Conservation (phyloP, 768 basidiomycete genomes). For the Mycena alexandri region DNA sequence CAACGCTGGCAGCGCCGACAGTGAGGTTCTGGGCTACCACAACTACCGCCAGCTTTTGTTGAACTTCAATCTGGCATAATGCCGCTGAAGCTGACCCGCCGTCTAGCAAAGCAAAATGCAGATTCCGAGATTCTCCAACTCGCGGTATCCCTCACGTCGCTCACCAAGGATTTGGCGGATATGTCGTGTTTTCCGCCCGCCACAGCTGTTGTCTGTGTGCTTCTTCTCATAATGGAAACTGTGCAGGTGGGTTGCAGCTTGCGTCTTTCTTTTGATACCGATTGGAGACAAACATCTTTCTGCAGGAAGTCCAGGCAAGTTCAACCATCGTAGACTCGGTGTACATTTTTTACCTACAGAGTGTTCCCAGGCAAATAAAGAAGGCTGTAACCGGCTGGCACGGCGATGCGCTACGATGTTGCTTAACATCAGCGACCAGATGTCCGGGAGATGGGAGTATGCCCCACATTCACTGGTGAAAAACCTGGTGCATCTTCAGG, state of each 20-base stretch:
- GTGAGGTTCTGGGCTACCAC: too few relatives aligned
- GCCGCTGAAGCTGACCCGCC: constrained; percentile 22
- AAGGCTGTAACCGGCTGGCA: constrained; percentile 54
- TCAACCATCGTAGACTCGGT: not conserved
- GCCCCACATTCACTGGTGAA: constrained; percentile 55
- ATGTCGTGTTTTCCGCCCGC: constrained; percentile 57
- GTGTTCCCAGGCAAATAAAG: constrained; percentile 53
- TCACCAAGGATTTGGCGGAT: constrained; percentile 39
- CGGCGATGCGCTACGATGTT: constrained; percentile 57
- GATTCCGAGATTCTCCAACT: constrained; percentile 17
- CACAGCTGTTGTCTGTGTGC: constrained; percentile 52
- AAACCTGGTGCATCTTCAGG: constrained; percentile 56
- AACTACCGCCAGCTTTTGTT: too few relatives aligned
- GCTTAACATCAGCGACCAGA: constrained; percentile 58
- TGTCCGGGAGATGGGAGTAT: constrained; percentile 58
- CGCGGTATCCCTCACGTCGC: constrained; percentile 21
- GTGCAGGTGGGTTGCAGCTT: constrained; percentile 51
- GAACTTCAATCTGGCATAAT: not conserved
- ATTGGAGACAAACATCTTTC: not conserved
- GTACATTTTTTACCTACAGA: constrained; percentile 24
- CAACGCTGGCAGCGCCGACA: too few relatives aligned
- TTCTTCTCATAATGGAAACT: constrained; percentile 60
- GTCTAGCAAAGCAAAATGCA: constrained; percentile 4
- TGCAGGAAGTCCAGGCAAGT: constrained; percentile 41
- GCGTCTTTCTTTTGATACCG: constrained; percentile 8